Evolutionary conservation across 2,329 filamentous ascomycete species (phyloP), one percentile per base, ranked within the genome.

Genomic region (Sclerotiophoma versabilis): DNA sequence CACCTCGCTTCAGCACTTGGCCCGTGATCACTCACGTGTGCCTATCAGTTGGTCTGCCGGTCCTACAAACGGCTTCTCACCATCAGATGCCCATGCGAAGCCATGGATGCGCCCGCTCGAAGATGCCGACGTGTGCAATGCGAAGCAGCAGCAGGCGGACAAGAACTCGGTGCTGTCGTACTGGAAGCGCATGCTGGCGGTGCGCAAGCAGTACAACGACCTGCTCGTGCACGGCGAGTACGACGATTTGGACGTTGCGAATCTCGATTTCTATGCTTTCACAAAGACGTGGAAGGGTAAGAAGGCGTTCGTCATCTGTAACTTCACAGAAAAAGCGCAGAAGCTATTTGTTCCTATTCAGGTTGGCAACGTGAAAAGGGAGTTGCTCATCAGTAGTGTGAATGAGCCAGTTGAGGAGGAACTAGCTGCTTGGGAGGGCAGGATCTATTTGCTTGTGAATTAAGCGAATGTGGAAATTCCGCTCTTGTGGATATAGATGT

Each of bases 1-100:
- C 62, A 71, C 76, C 8, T 77, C 83, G 32, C 75, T 90, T 45
- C 82, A 86, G 58, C 78, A 81, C 54, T 81, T 89, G 25, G 86
- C 82, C 5, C 78, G 87, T 26, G 87, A 91, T 68, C 84, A 91
- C 65, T 81, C 86, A 8, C 80, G 88, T n/a, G 81, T 85, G 3
- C 88, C 88, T 0, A 84, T 91, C 76, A 86, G 88, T 59, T 91
- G 88, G 88, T 80, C 80, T 49, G 77, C 70, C 0, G 75, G 75
- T 0, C 69, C 77, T 1, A 80, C 87, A 58, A 85, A 84, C 0
- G 88, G 88, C 1, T 90, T 90, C 76, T 49, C 76, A 1, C 76
- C 76, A 0, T 78, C 77, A 1, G 76, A 78, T 74, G 34, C 75
- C 0, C 76, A 74, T 0, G 78, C 77, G 0, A 75, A 76, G 44